Percentiles rank a stretch among this genome's conserved stretches.
These are phyloP conservation scores for Kodamaea hsintzibuensis DNA, from an alignment of 805 yeast genomes.

Conservation along the genomic window DNA sequence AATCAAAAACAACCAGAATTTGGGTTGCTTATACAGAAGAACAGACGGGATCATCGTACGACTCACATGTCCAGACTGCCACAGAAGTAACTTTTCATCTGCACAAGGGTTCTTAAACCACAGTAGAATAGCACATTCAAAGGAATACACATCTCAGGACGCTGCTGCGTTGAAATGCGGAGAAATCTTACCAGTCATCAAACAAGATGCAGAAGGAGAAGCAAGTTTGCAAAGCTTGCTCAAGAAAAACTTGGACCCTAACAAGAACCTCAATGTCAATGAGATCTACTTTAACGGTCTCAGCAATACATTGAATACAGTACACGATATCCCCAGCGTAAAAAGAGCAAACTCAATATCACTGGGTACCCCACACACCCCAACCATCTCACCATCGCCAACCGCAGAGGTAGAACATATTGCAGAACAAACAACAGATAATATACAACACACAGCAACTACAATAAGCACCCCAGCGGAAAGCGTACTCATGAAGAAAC, in stretches of 20 bases:
- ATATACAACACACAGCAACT: too few relatives aligned
- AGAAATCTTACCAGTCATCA: conserved; percentile 49
- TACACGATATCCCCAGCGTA: conserved; percentile 17
- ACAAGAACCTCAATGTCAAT: conserved; percentile 39
- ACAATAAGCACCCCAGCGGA: conserved; percentile 3
- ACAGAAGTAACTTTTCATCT: conserved; percentile 67
- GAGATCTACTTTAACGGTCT: conserved; percentile 37
- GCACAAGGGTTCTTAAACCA: conserved; percentile 84
- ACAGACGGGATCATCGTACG: conserved; percentile 72
- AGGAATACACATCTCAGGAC: conserved; percentile 69
- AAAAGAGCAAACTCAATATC: conserved; percentile 4
- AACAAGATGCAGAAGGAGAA: conserved; percentile 57
- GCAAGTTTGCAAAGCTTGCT: conserved; percentile 36
- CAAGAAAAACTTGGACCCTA: conserved; percentile 41
- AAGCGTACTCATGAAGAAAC: conserved; percentile 38
- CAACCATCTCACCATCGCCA: conserved; percentile 10
- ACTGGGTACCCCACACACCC: not conserved
- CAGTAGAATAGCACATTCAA: conserved; percentile 70
- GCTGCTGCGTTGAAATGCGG: conserved; percentile 74
- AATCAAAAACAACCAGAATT: conserved; percentile 16
- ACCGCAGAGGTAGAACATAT: not conserved
- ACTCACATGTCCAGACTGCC: conserved; percentile 68
- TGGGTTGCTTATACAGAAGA: conserved; percentile 60
- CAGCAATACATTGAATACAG: conserved; percentile 28
- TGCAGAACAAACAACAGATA: not conserved